Conservation (phyloP, 2,329 filamentous ascomycete species). For the Hymenoscyphus fraxineus region DNA sequence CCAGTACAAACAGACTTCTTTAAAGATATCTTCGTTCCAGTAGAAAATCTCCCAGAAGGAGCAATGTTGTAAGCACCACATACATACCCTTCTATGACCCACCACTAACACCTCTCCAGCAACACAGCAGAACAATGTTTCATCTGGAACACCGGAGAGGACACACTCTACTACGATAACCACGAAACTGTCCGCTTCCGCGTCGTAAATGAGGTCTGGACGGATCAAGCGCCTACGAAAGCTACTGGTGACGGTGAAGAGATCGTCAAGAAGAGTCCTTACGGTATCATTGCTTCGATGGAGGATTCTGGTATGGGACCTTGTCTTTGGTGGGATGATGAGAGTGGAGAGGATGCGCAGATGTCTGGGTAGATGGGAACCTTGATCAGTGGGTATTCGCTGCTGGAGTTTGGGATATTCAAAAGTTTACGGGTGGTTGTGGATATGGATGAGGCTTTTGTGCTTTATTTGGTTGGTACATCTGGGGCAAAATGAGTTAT, state of each 20-base stretch:
- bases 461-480: neutral
- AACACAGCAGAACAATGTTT: slow-evolving; percentile 74
- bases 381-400: neutral
- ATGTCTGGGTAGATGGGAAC: neutral
- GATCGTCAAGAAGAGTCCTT: slow-evolving; percentile 57
- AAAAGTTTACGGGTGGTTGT: neutral
- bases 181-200: slow-evolving; percentile 85
- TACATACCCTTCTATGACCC: neutral
- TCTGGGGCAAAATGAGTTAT: neutral
- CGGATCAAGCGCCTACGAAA: slow-evolving; percentile 76
- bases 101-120: slow-evolving; percentile 39
- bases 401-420: neutral
- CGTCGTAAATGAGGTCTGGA: slow-evolving; percentile 84
- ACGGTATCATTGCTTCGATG: slow-evolving; percentile 65
- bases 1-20: slow-evolving; percentile 86
- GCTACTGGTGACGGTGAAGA: slow-evolving; percentile 56
- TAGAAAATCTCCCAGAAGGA: slow-evolving; percentile 69
- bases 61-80: slow-evolving; percentile 64
- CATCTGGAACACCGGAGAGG: slow-evolving; percentile 75
- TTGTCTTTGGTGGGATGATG: slow-evolving; percentile 59
- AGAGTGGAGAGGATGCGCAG: slow-evolving; percentile 20
- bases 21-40: slow-evolving; percentile 81
- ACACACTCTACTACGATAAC: slow-evolving; percentile 79
- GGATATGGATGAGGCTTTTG: neutral
- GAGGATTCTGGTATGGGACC: slow-evolving; percentile 58